Conservation (phyloP, 345 rosid species). For the Aquilaria malaccensis region DNA sequence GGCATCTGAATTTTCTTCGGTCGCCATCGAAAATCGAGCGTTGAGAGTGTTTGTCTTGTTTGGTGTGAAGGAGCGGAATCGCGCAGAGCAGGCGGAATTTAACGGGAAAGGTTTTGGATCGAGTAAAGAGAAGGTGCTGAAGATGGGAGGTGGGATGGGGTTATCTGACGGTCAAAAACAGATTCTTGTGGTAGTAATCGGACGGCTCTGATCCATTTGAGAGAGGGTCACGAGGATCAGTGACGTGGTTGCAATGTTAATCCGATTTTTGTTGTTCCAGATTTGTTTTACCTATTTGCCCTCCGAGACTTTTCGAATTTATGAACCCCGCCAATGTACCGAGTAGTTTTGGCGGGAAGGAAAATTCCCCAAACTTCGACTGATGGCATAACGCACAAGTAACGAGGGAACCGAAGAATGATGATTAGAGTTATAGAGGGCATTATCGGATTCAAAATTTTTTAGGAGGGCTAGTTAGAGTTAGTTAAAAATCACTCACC, state of each 20-base stretch:
- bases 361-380: neutral
- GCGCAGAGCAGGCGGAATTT: neutral
- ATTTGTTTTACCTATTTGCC: neutral
- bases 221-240: constrained; percentile 19
- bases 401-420: neutral
- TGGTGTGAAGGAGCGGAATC: neutral
- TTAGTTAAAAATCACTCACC: too few relatives aligned
- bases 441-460: neutral
- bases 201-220: constrained; percentile 13
- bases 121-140: neutral
- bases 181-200: constrained; percentile 4
- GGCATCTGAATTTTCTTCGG: constrained; percentile 8
- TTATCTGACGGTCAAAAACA: constrained; percentile 29
- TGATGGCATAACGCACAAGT: neutral
- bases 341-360: neutral
- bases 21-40: constrained; percentile 20
- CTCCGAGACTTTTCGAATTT: neutral
- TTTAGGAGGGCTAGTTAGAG: too few relatives aligned
- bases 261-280: neutral
- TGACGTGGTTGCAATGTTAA: constrained; percentile 19
- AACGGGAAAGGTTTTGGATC: constrained; percentile 7
- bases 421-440: neutral
- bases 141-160: neutral
- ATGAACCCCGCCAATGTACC: neutral
- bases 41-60: neutral